Base-by-base conservation (phyloP, 1,139 yeast genomes). In the Hemisphaericaspora lyxosophila region DNA sequence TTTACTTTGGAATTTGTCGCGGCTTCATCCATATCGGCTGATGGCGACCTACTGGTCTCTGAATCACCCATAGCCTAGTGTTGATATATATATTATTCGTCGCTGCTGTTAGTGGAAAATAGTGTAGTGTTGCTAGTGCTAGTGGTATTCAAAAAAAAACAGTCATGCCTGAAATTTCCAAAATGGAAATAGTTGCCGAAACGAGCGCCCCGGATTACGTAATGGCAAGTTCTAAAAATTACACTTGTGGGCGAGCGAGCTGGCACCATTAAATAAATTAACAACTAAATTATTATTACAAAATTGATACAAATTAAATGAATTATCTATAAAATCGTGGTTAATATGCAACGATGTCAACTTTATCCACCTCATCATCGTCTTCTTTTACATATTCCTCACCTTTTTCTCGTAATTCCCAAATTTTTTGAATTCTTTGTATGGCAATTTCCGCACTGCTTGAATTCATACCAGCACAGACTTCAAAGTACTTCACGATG, bases 371-470 rank as follows among this genome's bases (percentile, higher is more conserved):
- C 44, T 63, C 70, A 29, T 50, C 53, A 16, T 45, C 53, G 19
- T 39, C 41, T 19, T 46, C 55, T 19, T 46, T 46, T 7, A 41
- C 46, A n/a, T 44, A 46, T 13, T 38, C 50, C 36, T 51, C 54
- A 11, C 66, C 70, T 24, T 61, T 56, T 22, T 45, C 51, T 19
- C 51, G 37, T 7, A 50, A 22, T 11, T 40, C 36, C 82, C 82
- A 77, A 2, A 58, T 49, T 25, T 59, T 58, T 26, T 55, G 52
- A 25, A 76, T 51, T 34, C 67, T 62, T n/a, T 57, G 49, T 30
- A 74, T 46, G 7, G 72, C 64, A 42, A 65, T 60, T 4, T 56
- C 61, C 2, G 81, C 78, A 43, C 75, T 66, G 2, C 71, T 76
- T 12, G 75, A 60, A 1, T 80, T 80, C 22, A 65, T 54, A n/a